Percentiles rank a stretch among this genome's conserved stretches.
These are phyloP conservation scores for Fragilaria radians DNA, from an alignment of 108 stramenopile species.

Conservation along the genomic window DNA sequence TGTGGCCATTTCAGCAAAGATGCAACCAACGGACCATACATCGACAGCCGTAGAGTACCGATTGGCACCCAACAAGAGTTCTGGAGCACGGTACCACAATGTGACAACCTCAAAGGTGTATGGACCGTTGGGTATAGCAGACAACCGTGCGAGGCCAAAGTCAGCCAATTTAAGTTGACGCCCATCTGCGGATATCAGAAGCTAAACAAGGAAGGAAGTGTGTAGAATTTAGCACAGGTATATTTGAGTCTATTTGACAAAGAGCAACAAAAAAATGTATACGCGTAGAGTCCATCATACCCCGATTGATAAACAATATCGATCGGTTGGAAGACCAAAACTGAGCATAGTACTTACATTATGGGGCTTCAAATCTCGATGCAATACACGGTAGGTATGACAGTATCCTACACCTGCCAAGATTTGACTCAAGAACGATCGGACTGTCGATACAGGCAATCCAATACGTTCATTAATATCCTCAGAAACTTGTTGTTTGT, in stretches of 20 bases:
- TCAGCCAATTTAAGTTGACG: constrained; percentile 98
- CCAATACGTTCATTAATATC: constrained; percentile 77
- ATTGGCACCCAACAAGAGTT: constrained; percentile 94
- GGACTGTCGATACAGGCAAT: constrained; percentile 84
- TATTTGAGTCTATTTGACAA: too few relatives aligned
- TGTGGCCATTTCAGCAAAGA: constrained; percentile 98
- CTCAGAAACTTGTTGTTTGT: constrained; percentile 85
- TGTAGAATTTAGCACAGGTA: too few relatives aligned
- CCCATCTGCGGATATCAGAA: constrained; percentile 61
- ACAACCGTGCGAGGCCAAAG: constrained; percentile 97
- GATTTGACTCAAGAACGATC: constrained; percentile 96
- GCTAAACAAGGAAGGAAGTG: too few relatives aligned
- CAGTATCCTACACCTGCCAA: constrained; percentile 97
- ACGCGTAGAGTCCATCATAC: too few relatives aligned
- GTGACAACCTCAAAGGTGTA: constrained; percentile 97
- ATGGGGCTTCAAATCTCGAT: constrained; percentile 91
- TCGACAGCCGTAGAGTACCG: constrained; percentile 98
- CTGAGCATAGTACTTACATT: too few relatives aligned
- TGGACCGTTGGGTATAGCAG: constrained; percentile 93
- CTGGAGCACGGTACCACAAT: constrained; percentile 98
- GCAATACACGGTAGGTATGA: constrained; percentile 95
- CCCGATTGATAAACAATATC: constrained; percentile 9
- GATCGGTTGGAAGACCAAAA: too few relatives aligned
- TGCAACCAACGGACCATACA: constrained; percentile 98
- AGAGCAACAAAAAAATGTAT: too few relatives aligned